phyloP scores from a whole-genome alignment of 345 rosid species.

The Aquilaria malaccensis region DNA sequence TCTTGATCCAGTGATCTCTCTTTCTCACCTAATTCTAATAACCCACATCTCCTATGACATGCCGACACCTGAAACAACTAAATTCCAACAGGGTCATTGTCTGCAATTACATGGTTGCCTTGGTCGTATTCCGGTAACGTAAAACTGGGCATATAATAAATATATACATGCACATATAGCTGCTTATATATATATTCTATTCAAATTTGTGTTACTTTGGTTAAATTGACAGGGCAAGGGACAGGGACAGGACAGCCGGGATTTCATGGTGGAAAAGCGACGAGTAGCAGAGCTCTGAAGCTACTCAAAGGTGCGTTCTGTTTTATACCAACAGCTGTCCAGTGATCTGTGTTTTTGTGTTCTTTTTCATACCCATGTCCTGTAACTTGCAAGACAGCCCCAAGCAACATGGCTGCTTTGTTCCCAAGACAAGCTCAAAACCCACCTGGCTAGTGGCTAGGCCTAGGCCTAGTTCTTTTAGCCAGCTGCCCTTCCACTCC shows the following conservation, averaged over 20 bases:
- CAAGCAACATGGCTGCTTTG: constrained; percentile 29
- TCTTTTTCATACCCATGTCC: no score
- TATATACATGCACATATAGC: constrained; percentile 13
- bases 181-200: constrained; percentile 14
- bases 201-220: constrained; percentile 10
- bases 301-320: constrained; percentile 23
- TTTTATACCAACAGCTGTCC: constrained; percentile 19
- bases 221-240: no score
- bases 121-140: no score
- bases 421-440: constrained; percentile 30
- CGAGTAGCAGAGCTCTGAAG: constrained; percentile 24
- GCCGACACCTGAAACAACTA: no score
- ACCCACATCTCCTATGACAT: no score
- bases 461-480: no score
- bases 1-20: no score
- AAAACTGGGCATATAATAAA: neutral
- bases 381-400: constrained; percentile 15
- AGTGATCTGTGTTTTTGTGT: neutral
- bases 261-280: constrained; percentile 15
- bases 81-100: no score
- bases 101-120: no score
- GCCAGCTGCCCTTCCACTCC: no score
- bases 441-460: constrained; percentile 7
- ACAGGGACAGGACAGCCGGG: constrained; percentile 14
- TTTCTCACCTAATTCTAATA: no score